Base-by-base conservation (phyloP, 169 alveolate species). In the Eimeria nieschulzi region DNA sequence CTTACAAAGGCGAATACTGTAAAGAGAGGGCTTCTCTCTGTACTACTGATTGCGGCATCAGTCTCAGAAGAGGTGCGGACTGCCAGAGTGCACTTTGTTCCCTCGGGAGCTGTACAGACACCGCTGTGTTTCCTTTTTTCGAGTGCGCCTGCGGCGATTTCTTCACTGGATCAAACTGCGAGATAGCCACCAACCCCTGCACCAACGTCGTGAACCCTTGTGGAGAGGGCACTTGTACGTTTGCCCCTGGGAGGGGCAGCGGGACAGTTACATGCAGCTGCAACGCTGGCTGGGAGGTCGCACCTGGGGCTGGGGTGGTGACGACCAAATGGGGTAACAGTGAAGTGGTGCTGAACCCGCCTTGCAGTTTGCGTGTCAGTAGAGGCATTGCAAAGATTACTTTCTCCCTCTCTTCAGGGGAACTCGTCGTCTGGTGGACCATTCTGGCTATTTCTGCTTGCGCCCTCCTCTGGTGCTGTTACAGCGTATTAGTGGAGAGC, bases 201-300 rank as follows among this genome's bases (percentile, higher is more conserved):
- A 76, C 86, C 19, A 82, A 83, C 54, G 90, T 83, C 19, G 83
- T 71, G 63, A 88, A 88, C 63, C 93, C 93, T 6, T 88, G 93
- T 54, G 93, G 86, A 9, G 76, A 88, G 21, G 93, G 93, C 15
- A 54, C 93, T 7, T 88, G 93, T 63, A 78, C 93, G 10, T 88
- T 88, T 88, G 84, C 93, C 0, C 83, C 93, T 0, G 93, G 93
- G 54, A 88, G 66, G 19, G 83, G 83, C 66, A 88, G 93, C 73
- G 93, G 93, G 25, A 88, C 93, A 7, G 93, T 88, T 15, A 88
- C 93, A 19, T 88, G 93, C 64, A 72, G 66, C 13, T 88, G 93
- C 39, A 83, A 88, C 54, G 84, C 64, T 21, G 90, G 73, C 86
- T 88, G 75, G 70, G 90, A 78, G 75, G 75, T 75, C 21, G 88